Base-by-base conservation (phyloP, 371 early-diverging fungal genomes). In the Capillidium heterosporum region DNA sequence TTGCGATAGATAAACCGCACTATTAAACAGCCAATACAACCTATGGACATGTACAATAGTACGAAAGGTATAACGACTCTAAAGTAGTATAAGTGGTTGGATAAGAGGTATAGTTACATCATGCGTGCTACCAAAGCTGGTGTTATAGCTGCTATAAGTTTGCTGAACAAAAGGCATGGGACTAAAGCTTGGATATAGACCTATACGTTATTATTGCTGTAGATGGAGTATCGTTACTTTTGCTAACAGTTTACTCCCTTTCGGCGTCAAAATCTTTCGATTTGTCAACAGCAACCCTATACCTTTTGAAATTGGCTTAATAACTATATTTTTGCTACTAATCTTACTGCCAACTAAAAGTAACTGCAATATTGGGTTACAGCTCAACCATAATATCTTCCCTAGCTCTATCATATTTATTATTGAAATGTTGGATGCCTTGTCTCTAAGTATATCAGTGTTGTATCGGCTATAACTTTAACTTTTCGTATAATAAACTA, bases 11-110 rank as follows among this genome's bases (percentile, higher is more conserved):
- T 21, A 13, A 17, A 15, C 8, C 53, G 24, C 7, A 53, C 31
- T 24, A 31, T 11, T 27, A 53, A 35, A 39, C 53, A n/a, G n/a
- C 29, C 53, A 19, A 40, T 39, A 13, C 21, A 21, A 13, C 53
- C 53, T 4, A 53, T 31, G 5, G 35, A 11, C 31, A 53, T 32
- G 24, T 32, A 53, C 11, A 53, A 17, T 5, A 53, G 7, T 13
- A 53, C 53, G 29, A 53, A 28, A n/a, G 53, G 53, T 4, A 53
- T 39, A 40, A 53, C 35, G 3, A 53, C 32, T 10, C 53, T 53
- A 53, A 24, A 17, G 4, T 23, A 44, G 17, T 15, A 15, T 7
- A 44, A 8, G 19, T 44, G 7, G 8, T 3, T 27, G 17, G n/a
- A 35, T 8, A 10, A 35, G 35, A 19, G 10, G 17, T 21, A 53